These are phyloP conservation scores for Amanita jacksonii DNA, from an alignment of 768 basidiomycete genomes.

Conservation along the genomic window DNA sequence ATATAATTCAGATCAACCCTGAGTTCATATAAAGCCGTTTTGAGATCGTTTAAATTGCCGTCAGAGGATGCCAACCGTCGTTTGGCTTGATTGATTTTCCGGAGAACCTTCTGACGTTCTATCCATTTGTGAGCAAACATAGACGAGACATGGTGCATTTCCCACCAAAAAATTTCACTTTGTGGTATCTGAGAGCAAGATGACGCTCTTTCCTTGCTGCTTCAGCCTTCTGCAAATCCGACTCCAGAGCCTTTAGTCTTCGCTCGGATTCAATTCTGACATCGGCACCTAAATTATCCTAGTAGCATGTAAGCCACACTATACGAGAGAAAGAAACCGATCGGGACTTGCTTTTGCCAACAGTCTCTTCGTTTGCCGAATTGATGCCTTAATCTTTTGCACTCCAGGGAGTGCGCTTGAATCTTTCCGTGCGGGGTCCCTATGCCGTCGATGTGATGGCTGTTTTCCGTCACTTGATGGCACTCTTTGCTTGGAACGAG, in stretches of 20 bases:
- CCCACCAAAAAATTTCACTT: slow-evolving; percentile 89
- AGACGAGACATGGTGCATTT: neutral
- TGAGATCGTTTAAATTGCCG: slow-evolving; percentile 23
- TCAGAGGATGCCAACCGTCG: slow-evolving; percentile 27
- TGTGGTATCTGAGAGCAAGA: slow-evolving; percentile 75
- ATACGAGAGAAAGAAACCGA: neutral
- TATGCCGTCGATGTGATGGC: slow-evolving; percentile 17
- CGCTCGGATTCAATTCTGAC: slow-evolving; percentile 77
- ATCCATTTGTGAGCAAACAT: neutral
- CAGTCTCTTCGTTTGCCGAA: slow-evolving; percentile 76
- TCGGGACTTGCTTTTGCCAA: slow-evolving; percentile 56
- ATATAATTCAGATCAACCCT: slow-evolving; percentile 91
- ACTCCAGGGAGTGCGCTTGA: slow-evolving; percentile 47
- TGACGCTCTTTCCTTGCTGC: slow-evolving; percentile 56
- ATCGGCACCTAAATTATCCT: slow-evolving; percentile 82
- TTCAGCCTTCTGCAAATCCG: slow-evolving; percentile 60
- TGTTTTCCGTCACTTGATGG: slow-evolving; percentile 15
- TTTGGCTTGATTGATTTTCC: slow-evolving; percentile 67
- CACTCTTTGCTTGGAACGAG: slow-evolving; percentile 9
- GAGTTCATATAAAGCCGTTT: slow-evolving; percentile 42
- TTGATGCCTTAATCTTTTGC: slow-evolving; percentile 76
- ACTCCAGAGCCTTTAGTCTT: slow-evolving; percentile 63
- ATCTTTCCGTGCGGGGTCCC: slow-evolving; percentile 20
- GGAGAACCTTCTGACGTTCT: slow-evolving; percentile 84
- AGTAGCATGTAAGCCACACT: neutral